phyloP scores from a whole-genome alignment of 2,329 filamentous ascomycete species.

The Diplodia intermedia region DNA sequence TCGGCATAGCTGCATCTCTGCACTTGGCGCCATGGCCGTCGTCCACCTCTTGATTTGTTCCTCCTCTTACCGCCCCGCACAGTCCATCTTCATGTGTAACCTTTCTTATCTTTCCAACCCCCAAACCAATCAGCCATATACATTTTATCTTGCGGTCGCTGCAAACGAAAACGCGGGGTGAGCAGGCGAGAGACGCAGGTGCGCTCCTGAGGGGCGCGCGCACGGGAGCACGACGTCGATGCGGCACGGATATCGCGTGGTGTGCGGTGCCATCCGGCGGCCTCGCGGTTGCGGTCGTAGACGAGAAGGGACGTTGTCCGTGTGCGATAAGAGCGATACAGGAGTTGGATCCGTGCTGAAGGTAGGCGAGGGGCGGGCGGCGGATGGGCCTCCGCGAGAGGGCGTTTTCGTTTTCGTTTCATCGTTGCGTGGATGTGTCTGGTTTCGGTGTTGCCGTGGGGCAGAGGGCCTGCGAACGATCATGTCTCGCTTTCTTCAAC shows the following conservation, averaged over 20 bases:
- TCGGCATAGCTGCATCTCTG: conserved; percentile 5
- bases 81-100: neutral
- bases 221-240: neutral
- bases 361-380: neutral
- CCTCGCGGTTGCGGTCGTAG: neutral
- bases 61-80: conserved; percentile 1
- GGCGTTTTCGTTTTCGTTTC: neutral
- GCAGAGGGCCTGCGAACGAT: neutral
- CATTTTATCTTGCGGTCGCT: neutral
- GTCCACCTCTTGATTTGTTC: neutral
- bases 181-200: neutral
- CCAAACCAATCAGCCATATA: neutral
- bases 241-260: neutral
- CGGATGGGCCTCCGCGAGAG: neutral
- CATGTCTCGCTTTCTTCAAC: neutral
- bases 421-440: neutral
- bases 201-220: neutral
- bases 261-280: neutral
- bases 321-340: conserved; percentile 1
- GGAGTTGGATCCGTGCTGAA: conserved; percentile 16
- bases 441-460: neutral
- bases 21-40: conserved; percentile 1
- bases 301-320: neutral
- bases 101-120: neutral
- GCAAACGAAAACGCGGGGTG: neutral